Evolutionary conservation across 2,329 filamentous ascomycete genomes (phyloP).

Genomic region (Claviceps maximensis): DNA sequence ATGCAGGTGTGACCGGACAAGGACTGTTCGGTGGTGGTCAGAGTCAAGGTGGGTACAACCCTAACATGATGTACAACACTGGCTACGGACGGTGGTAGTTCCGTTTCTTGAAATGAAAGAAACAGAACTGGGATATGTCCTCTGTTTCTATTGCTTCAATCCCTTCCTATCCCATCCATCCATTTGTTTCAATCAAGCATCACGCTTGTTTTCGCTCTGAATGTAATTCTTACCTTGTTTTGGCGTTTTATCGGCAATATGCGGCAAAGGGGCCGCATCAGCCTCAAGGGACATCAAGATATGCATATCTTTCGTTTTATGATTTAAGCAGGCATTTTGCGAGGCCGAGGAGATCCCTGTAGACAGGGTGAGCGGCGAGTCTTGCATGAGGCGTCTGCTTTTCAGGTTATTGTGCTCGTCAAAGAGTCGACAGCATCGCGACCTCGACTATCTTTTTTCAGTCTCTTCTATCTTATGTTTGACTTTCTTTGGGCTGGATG

Average conservation of each 20-base stretch:
- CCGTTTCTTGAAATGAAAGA: neutral
- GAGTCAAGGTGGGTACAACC: constrained; percentile 90
- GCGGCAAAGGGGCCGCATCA: constrained; percentile 12
- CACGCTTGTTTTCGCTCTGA: constrained; percentile 10
- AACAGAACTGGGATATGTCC: constrained; percentile 4
- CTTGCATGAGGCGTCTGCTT: constrained; percentile 20
- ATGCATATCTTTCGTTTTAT: constrained; percentile 11
- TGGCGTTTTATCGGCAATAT: constrained; percentile 18
- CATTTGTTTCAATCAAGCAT: constrained; percentile 11
- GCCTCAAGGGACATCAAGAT: constrained; percentile 16
- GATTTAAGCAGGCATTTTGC: constrained; percentile 20
- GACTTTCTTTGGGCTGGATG: constrained; percentile 5
- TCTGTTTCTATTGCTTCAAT: constrained; percentile 7
- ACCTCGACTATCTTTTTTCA: constrained; percentile 4
- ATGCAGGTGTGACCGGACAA: constrained; percentile 61
- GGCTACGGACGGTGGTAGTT: constrained; percentile 56
- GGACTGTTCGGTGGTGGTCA: constrained; percentile 79
- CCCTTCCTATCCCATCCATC: constrained; percentile 5
- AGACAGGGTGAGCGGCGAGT: constrained; percentile 13
- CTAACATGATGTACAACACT: constrained; percentile 69
- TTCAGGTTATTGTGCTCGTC: constrained; percentile 9
- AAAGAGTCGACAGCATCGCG: constrained; percentile 7
- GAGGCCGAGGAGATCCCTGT: constrained; percentile 13
- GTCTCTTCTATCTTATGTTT: constrained; percentile 5
- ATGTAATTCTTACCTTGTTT: constrained; percentile 6